Conservation (phyloP, 2,329 filamentous ascomycete genomes). For the Aspergillus nomiae region DNA sequence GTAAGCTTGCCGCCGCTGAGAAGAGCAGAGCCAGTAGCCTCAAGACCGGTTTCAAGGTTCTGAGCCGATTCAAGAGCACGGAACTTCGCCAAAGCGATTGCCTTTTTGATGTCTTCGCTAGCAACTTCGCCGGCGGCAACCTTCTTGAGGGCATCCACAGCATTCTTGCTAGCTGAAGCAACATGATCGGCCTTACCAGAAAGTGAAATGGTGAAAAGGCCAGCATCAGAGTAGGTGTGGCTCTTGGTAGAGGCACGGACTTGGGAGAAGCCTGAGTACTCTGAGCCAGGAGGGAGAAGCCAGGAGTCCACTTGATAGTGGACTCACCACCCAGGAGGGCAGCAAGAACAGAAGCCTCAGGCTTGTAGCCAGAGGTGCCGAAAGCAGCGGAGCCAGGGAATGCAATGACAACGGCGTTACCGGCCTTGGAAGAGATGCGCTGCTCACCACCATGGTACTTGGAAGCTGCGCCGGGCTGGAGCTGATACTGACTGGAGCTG, state of each 20-base stretch:
- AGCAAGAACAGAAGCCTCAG: constrained; percentile 83
- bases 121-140: constrained; percentile 73
- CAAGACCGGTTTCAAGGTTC: constrained; percentile 73
- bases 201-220: constrained; percentile 82
- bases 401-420: constrained; percentile 84
- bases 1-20: constrained; percentile 77
- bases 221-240: constrained; percentile 88
- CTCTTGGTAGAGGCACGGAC: constrained; percentile 74
- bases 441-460: constrained; percentile 97
- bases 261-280: constrained; percentile 66
- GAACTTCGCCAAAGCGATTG: constrained; percentile 91
- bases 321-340: constrained; percentile 88
- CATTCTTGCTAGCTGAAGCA: constrained; percentile 70
- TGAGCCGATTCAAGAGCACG: constrained; percentile 81
- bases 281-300: constrained; percentile 88
- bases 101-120: constrained; percentile 88
- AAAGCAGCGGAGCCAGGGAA: constrained; percentile 87
- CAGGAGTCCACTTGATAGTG: constrained; percentile 91
- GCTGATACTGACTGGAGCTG: constrained; percentile 53
- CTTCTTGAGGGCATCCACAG: constrained; percentile 80
- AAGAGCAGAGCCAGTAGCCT: constrained; percentile 81
- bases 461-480: constrained; percentile 63
- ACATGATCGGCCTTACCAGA: constrained; percentile 74
- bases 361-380: constrained; percentile 74
- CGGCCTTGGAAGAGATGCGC: constrained; percentile 73